A percentile compares a stretch with the other conserved stretches of the same genome.
These are phyloP conservation scores for Blepharisma stoltei DNA, from an alignment of 73 alveolate species.

Conservation along the genomic window DNA sequence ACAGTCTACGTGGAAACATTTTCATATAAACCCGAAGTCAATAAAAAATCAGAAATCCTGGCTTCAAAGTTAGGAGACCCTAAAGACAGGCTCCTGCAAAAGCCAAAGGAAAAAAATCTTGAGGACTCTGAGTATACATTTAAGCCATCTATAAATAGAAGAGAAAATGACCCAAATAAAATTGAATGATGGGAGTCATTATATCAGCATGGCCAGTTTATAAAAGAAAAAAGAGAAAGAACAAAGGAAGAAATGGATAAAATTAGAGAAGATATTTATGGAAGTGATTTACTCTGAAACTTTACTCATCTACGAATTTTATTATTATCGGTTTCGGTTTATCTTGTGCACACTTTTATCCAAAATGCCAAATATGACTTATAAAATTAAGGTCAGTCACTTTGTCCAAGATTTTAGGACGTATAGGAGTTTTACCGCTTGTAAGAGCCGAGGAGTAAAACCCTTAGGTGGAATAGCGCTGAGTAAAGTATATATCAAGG, in stretches of 20 bases:
- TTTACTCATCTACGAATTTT: too few relatives aligned
- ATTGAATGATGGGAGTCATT: conserved; percentile 13
- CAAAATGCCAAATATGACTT: too few relatives aligned
- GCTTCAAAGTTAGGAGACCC: conserved; percentile 21
- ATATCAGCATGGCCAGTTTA: not conserved
- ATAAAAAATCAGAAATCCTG: not conserved
- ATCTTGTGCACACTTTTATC: too few relatives aligned
- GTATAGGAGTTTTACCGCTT: too few relatives aligned
- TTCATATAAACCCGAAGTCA: conserved; percentile 21
- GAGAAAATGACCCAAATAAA: not conserved
- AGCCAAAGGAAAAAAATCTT: not conserved
- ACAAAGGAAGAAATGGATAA: not conserved
- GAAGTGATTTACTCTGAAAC: too few relatives aligned
- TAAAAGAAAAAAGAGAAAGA: conserved; percentile 21
- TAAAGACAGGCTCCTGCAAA: conserved; percentile 11
- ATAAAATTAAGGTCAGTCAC: too few relatives aligned
- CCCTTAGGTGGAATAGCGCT: too few relatives aligned
- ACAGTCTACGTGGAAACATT: not conserved
- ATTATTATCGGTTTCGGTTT: too few relatives aligned
- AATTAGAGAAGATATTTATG: not conserved
- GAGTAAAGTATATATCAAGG: too few relatives aligned
- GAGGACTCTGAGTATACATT: conserved; percentile 14
- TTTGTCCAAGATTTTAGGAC: too few relatives aligned
- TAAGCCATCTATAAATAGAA: not conserved
- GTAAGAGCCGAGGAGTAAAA: too few relatives aligned